These are phyloP conservation scores for Penicillium sp. DNA, from an alignment of 2,329 filamentous ascomycete genomes.

Conservation along the genomic window DNA sequence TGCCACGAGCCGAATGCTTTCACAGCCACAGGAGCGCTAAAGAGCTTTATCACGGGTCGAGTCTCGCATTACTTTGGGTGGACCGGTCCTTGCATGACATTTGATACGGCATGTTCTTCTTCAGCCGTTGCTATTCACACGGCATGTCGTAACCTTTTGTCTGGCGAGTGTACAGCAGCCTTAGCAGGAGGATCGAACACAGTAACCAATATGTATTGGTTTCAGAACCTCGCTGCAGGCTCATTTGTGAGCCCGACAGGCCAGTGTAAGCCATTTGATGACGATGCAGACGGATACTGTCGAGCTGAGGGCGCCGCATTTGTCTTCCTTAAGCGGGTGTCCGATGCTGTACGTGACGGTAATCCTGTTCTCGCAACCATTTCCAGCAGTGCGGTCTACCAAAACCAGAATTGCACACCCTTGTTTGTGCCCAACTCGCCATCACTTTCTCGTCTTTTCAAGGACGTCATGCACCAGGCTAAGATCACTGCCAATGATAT, in stretches of 20 bases:
- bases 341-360: conserved; percentile 47
- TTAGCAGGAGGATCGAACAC: conserved; percentile 39
- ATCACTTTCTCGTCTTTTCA: conserved; percentile 32
- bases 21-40: conserved; percentile 19
- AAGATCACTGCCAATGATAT: conserved; percentile 24
- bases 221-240: conserved; percentile 33
- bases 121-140: conserved; percentile 36
- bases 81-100: conserved; percentile 40
- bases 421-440: conserved; percentile 18
- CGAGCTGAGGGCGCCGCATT: conserved; percentile 48
- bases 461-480: conserved; percentile 21
- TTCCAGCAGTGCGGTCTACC: conserved; percentile 25
- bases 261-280: conserved; percentile 49
- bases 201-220: conserved; percentile 27
- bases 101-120: conserved; percentile 46
- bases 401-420: conserved; percentile 29
- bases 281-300: conserved; percentile 51
- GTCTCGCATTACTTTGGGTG: conserved; percentile 46
- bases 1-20: conserved; percentile 31
- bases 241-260: conserved; percentile 47
- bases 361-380: conserved; percentile 47
- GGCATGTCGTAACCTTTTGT: conserved; percentile 21
- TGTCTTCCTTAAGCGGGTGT: conserved; percentile 48
- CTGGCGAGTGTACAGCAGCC: conserved; percentile 24
- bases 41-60: conserved; percentile 26